Evolutionary conservation across 192 early-diverging fungal genomes (phyloP), one percentile per base, ranked within the genome.

Genomic region (Thoreauomyces humboldtii): DNA sequence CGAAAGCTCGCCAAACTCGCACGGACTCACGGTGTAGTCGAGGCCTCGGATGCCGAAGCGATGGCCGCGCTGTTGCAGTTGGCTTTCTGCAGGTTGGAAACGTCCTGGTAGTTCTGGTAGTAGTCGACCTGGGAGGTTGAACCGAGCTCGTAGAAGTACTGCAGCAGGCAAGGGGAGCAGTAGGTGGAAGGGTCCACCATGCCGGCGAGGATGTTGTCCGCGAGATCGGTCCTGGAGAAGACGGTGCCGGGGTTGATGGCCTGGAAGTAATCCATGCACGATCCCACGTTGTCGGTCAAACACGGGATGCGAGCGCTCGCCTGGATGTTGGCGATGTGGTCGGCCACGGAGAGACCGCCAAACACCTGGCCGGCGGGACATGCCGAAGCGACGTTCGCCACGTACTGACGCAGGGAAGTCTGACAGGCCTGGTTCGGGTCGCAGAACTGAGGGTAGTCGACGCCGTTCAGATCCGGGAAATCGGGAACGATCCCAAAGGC

Each of bases 371-470:
- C 44, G 25, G 19, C 44, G 4, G 4, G n/a, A 24, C 44, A 46
- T 2, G 44, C 44, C 44, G 44, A 22, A 22, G n/a, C 44, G 44
- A 46, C 25, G 5, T 17, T 14, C 19, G n/a, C 25, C 4, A 14
- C 44, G 44, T 46, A 46, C 5, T 46, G n/a, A 17, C n/a, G 44
- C 44, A 46, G 44, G 14, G 44, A 17, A 17, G 44, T 17, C 44
- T 46, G 44, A 46, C 44, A 46, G n/a, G 44, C 25, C 25, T 46
- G 44, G n/a, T n/a, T n/a, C n/a, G n/a, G n/a, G n/a, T n/a, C n/a
- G 25, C 44, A 46, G 25, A 46, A 46, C 19, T 17, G n/a, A 24
- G 19, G n/a, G 44, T 17, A 17, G n/a, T 17, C 25, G 44, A 46
- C 44, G 14, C 25, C 25, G 25, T 46, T 2, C 19, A 22, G 5